Conservation (phyloP, 495 filamentous ascomycete species). For the Annulohypoxylon maeteangense region DNA sequence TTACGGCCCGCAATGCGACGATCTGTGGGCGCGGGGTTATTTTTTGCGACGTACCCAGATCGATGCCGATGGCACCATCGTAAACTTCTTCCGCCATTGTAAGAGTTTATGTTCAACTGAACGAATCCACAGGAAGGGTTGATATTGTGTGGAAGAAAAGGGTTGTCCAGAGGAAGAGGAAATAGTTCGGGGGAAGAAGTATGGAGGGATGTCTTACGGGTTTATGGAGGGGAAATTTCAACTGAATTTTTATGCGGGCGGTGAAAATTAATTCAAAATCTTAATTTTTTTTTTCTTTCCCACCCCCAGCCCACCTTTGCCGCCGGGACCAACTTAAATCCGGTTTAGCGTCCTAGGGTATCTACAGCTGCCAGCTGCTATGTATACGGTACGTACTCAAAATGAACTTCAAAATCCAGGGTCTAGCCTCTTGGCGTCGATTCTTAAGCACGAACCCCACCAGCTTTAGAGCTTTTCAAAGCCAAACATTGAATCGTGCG, state of each 20-base stretch:
- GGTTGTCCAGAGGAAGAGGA: slow-evolving; percentile 11
- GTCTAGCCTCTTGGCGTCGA: slow-evolving; percentile 20
- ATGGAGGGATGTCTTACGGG: slow-evolving; percentile 22
- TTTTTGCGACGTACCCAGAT: slow-evolving; percentile 79
- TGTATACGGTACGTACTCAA: slow-evolving; percentile 6
- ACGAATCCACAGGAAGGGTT: slow-evolving; percentile 17
- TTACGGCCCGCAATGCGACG: slow-evolving; percentile 28
- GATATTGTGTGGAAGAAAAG: slow-evolving; percentile 25
- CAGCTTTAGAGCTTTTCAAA: not conserved
- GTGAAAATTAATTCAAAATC: slow-evolving; percentile 35
- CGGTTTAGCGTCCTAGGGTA: slow-evolving; percentile 25
- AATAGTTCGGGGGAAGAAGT: slow-evolving; percentile 26
- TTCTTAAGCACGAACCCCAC: not conserved
- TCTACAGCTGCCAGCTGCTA: not conserved
- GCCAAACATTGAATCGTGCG: not conserved
- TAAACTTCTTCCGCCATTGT: slow-evolving; percentile 96
- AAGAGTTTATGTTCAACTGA: slow-evolving; percentile 28
- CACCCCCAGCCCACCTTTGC: slow-evolving; percentile 23
- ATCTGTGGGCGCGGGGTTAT: slow-evolving; percentile 5
- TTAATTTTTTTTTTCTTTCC: slow-evolving; percentile 43
- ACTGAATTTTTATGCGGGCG: slow-evolving; percentile 42
- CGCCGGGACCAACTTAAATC: slow-evolving; percentile 38
- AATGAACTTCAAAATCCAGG: slow-evolving; percentile 15
- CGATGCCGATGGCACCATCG: slow-evolving; percentile 99
- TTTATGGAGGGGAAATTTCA: slow-evolving; percentile 36